Evolutionary conservation across 1,284 basidiomycete species (phyloP).

Genomic region (Rhodotorula sp.): DNA sequence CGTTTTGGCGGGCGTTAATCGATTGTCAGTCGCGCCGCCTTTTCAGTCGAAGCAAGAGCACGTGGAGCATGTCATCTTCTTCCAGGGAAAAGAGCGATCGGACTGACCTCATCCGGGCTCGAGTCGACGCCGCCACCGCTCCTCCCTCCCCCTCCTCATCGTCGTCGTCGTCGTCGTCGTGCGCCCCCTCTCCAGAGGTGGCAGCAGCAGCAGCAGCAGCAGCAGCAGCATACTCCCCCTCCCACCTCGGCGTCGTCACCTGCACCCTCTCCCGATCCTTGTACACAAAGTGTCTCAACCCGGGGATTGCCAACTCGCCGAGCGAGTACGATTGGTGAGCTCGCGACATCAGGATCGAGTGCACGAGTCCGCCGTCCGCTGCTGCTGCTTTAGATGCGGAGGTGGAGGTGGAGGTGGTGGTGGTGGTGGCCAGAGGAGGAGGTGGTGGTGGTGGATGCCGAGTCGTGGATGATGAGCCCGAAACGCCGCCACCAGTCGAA

Average conservation of each 20-base stretch:
- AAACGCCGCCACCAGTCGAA: too few relatives aligned
- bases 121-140: too few relatives aligned
- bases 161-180: too few relatives aligned
- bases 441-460: neutral
- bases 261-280: conserved; percentile 86
- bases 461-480: too few relatives aligned
- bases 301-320: conserved; percentile 72
- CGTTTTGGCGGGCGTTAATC: too few relatives aligned
- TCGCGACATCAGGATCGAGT: conserved; percentile 65
- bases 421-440: neutral
- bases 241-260: conserved; percentile 75
- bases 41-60: too few relatives aligned
- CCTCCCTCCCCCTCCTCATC: too few relatives aligned
- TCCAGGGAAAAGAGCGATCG: too few relatives aligned
- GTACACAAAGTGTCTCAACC: conserved; percentile 89
- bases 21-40: too few relatives aligned
- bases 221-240: conserved; percentile 69
- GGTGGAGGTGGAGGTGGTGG: neutral
- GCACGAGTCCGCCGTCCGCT: conserved; percentile 18
- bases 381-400: neutral
- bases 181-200: too few relatives aligned
- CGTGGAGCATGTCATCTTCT: too few relatives aligned
- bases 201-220: conserved; percentile 49
- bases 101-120: conserved; percentile 48
- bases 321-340: conserved; percentile 52